Evolutionary conservation across 768 basidiomycete genomes (phyloP), one percentile per base, ranked within the genome.

Genomic region (Naganishia randhawae): DNA sequence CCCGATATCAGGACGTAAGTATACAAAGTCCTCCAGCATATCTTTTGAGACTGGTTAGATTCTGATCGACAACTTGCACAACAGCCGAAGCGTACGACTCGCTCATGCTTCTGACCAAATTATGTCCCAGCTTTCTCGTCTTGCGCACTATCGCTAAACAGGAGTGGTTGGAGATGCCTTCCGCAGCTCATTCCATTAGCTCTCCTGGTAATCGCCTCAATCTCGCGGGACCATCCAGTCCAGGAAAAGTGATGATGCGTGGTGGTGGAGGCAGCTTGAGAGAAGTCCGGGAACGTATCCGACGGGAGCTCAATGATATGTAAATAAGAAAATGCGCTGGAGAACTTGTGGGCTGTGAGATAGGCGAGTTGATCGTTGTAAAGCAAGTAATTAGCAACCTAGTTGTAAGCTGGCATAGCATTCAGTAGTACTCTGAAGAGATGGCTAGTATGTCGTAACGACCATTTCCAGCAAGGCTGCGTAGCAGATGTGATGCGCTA

Each of bases 141-240:
- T 50, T 70, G 33, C 73, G 75, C 42, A 70, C 51, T 3, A 71
- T 79, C 31, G 73, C 66, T 31, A 68, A 69, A 48, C 72, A 76
- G 71, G 76, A 77, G 62, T 79, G 78, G 78, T 52, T 81, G 22
- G 78, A 81, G 61, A 79, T 80, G 78, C 78, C 78, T 3, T 37
- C 74, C 10, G 53, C 70, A 8, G 33, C 67, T 48, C 71, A 61
- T 6, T 17, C 37, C 41, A 41, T 61, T 39, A 61, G 39, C 37
- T 64, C 63, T 19, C 45, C 45, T 19, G 64, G 51, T 14, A 52
- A 41, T 52, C 45, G 57, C n/a, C 22, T 48, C 14, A 48, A 35
- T 17, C 57, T 74, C 53, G 73, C 71, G 27, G 78, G 78, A 10
- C 76, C 77, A 16, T 74, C 73, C 13, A 75, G 74, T 71, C 77